phyloP scores from a whole-genome alignment of 768 basidiomycete genomes.

The Russula virescens region DNA sequence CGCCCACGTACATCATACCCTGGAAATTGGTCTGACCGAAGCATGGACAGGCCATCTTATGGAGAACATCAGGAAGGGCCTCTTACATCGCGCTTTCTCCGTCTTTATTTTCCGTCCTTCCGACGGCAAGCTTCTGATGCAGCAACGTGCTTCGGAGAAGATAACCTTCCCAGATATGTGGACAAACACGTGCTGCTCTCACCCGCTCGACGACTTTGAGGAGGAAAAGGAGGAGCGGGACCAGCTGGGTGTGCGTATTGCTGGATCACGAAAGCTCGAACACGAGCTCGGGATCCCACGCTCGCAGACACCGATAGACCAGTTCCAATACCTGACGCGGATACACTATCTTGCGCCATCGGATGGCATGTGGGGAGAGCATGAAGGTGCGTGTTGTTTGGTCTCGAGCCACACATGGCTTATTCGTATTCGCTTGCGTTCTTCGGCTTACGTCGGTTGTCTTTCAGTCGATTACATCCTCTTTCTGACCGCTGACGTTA shows the following conservation, averaged over 20 bases:
- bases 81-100: slow-evolving; percentile 97
- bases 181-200: slow-evolving; percentile 99
- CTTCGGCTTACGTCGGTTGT: slow-evolving; percentile 1
- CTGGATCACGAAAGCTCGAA: slow-evolving; percentile 92
- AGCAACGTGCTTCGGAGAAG: slow-evolving; percentile 95
- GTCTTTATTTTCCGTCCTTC: slow-evolving; percentile 93
- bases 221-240: slow-evolving; percentile 70
- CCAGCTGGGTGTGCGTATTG: slow-evolving; percentile 79
- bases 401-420: not conserved
- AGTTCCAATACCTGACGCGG: slow-evolving; percentile 91
- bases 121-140: slow-evolving; percentile 88
- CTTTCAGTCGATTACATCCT: slow-evolving; percentile 91
- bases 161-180: slow-evolving; percentile 99
- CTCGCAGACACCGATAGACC: slow-evolving; percentile 67
- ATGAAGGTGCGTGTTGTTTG: slow-evolving; percentile 66
- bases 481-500: slow-evolving; percentile 87
- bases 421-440: not conserved
- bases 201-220: slow-evolving; percentile 90
- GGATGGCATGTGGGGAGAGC: slow-evolving; percentile 92
- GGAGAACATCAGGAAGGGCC: slow-evolving; percentile 90
- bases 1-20: slow-evolving; percentile 26
- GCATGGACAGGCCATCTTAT: slow-evolving; percentile 78
- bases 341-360: slow-evolving; percentile 98
- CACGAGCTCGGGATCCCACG: slow-evolving; percentile 93
- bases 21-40: not conserved